Evolutionary conservation across 768 basidiomycete species (phyloP).

Genomic region (Hydnum rufescens): DNA sequence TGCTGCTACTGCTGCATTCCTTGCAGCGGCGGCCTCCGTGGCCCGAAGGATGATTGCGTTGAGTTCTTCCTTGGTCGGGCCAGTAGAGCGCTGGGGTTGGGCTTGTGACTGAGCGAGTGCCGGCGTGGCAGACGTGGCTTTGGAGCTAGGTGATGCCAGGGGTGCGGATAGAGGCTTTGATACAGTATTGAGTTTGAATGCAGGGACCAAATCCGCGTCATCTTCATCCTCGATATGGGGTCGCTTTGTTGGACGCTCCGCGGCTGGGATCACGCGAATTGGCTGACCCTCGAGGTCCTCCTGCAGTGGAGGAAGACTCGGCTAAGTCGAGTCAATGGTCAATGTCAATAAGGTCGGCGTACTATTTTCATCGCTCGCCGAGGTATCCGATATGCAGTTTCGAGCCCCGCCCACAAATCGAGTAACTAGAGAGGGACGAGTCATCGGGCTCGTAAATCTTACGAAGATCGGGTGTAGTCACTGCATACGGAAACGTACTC

Average conservation of each 20-base stretch:
- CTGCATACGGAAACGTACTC: constrained; percentile 32
- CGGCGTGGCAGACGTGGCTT: constrained; percentile 6
- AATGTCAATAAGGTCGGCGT: background rate
- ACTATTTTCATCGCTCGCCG: constrained; percentile 30
- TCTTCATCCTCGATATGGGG: constrained; percentile 12
- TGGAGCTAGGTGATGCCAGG: constrained; percentile 4
- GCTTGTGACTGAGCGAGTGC: no score
- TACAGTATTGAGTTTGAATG: constrained; percentile 10
- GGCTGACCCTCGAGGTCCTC: constrained; percentile 13
- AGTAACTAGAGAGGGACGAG: constrained; percentile 32
- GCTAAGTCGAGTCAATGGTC: background rate
- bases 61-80: constrained; percentile 13
- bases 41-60: constrained; percentile 22
- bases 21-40: constrained; percentile 14
- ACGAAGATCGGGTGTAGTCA: no score
- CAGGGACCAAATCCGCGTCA: constrained; percentile 3
- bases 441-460: no score
- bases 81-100: no score
- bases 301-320: background rate
- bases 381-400: constrained; percentile 71
- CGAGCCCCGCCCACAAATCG: constrained; percentile 59
- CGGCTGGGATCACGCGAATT: constrained; percentile 13
- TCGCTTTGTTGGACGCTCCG: constrained; percentile 7
- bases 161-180: background rate
- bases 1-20: constrained; percentile 12